A percentile compares a stretch with the other conserved stretches of the same genome.
Conservation (phyloP, 805 yeast species). For the Tanozyma kutaoensis region DNA sequence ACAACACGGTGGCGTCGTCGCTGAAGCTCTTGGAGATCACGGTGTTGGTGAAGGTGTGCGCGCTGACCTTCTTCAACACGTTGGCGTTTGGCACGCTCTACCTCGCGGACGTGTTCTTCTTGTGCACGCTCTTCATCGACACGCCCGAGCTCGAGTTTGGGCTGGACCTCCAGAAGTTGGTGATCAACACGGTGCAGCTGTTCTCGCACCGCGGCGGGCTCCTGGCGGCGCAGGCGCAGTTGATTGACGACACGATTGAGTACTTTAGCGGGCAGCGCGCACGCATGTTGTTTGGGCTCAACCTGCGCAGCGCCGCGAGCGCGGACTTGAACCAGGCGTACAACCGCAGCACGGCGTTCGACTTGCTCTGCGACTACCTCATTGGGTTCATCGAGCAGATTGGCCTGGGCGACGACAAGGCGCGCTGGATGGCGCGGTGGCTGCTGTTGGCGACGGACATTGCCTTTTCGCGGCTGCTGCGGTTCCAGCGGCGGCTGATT, state of each 20-base stretch:
- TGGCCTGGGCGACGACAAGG: conserved; percentile 31
- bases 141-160: conserved; percentile 43
- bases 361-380: conserved; percentile 43
- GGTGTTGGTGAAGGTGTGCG: conserved; percentile 49
- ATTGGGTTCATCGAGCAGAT: conserved; percentile 37
- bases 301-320: conserved; percentile 26
- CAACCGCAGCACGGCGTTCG: conserved; percentile 35
- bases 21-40: conserved; percentile 58
- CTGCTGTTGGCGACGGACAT: conserved; percentile 50
- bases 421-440: conserved; percentile 55
- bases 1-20: conserved; percentile 24
- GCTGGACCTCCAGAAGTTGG: conserved; percentile 41
- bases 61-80: conserved; percentile 61
- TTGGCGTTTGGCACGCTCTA: conserved; percentile 45
- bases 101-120: conserved; percentile 58
- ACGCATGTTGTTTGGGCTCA: conserved; percentile 56
- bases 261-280: conserved; percentile 49
- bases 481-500: conserved; percentile 55
- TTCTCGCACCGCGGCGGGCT: conserved; percentile 44
- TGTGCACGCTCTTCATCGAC: conserved; percentile 50
- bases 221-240: conserved; percentile 18
- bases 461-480: conserved; percentile 40
- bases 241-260: conserved; percentile 34
- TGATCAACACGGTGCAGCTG: conserved; percentile 59
- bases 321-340: conserved; percentile 19